These are phyloP conservation scores for Arabis alpina DNA, from an alignment of 345 rosid genomes.

Conservation along the genomic window DNA sequence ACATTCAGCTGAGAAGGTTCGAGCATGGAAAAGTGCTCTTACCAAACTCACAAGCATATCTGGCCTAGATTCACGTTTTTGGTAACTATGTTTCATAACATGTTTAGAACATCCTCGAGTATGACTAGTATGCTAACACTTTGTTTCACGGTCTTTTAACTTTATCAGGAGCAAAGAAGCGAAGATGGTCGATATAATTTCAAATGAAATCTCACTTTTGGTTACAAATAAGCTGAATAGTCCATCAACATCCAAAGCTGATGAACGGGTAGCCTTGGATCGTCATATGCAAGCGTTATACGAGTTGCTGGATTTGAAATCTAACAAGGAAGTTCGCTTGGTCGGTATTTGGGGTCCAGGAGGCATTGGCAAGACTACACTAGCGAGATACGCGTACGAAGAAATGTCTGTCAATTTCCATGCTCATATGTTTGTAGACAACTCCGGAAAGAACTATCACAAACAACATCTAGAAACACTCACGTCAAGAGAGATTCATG, in stretches of 20 bases:
- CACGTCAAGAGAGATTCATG: not conserved
- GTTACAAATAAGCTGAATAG: not conserved
- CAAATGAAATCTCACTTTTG: conserved; percentile 7
- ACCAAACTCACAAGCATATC: conserved; percentile 4
- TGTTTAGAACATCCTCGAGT: too few relatives aligned
- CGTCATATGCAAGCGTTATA: conserved; percentile 9
- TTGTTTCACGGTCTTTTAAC: not conserved
- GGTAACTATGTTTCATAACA: not conserved
- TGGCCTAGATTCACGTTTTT: conserved; percentile 2
- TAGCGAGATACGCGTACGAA: conserved; percentile 3
- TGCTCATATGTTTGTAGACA: conserved; percentile 25
- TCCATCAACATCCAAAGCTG: not conserved
- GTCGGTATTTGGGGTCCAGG: conserved; percentile 19
- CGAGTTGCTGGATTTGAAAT: not conserved
- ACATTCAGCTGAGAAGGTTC: conserved; percentile 22
- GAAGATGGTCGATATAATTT: not conserved
- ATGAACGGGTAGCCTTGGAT: not conserved
- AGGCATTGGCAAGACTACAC: conserved; percentile 33
- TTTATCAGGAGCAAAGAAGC: not conserved
- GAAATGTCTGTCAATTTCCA: conserved; percentile 3
- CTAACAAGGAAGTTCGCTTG: conserved; percentile 27
- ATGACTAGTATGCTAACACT: too few relatives aligned
- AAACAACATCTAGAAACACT: not conserved
- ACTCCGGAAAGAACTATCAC: not conserved
- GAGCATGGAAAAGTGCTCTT: conserved; percentile 28